Percentiles rank a stretch among this genome's conserved stretches.
These are phyloP conservation scores for Zalerion maritima DNA, from an alignment of 495 filamentous ascomycete genomes.

Conservation along the genomic window DNA sequence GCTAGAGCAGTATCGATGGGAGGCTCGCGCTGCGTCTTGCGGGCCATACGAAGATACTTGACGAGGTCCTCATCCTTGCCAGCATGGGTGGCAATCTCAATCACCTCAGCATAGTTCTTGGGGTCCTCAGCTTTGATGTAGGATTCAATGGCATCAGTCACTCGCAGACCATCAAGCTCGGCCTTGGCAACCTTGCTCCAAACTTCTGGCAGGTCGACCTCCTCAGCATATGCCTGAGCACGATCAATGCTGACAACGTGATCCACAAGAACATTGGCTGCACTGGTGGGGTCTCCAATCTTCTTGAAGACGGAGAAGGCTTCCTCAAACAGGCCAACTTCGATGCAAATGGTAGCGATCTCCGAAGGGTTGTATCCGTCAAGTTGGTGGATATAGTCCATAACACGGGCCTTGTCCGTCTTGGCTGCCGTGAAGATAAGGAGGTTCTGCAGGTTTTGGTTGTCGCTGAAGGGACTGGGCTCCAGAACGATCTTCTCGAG, in stretches of 20 bases:
- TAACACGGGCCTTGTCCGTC: slow-evolving; percentile 86
- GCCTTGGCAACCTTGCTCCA: slow-evolving; percentile 99
- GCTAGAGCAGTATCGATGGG: slow-evolving; percentile 86
- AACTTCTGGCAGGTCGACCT: slow-evolving; percentile 89
- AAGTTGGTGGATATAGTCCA: slow-evolving; percentile 92
- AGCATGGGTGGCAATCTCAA: slow-evolving; percentile 88
- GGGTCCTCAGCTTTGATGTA: slow-evolving; percentile 93
- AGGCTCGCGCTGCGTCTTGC: slow-evolving; percentile 89
- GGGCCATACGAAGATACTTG: slow-evolving; percentile 93
- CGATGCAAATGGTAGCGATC: slow-evolving; percentile 84
- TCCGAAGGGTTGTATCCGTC: slow-evolving; percentile 82
- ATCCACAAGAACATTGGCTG: slow-evolving; percentile 86
- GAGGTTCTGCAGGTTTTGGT: slow-evolving; percentile 87
- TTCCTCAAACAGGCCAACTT: slow-evolving; percentile 89
- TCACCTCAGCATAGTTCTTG: slow-evolving; percentile 86
- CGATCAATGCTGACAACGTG: slow-evolving; percentile 97
- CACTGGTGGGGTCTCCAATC: slow-evolving; percentile 72
- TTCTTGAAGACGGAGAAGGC: slow-evolving; percentile 99
- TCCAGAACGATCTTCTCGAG: slow-evolving; percentile 99
- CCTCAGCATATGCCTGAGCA: slow-evolving; percentile 91
- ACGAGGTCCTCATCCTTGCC: slow-evolving; percentile 97
- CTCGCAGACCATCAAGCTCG: slow-evolving; percentile 88
- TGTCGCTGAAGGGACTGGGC: slow-evolving; percentile 93
- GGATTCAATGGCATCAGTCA: slow-evolving; percentile 86
- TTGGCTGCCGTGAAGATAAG: slow-evolving; percentile 95